Base-by-base conservation (phyloP, 2,329 filamentous ascomycete species). In the Aspergillus neoniger region DNA sequence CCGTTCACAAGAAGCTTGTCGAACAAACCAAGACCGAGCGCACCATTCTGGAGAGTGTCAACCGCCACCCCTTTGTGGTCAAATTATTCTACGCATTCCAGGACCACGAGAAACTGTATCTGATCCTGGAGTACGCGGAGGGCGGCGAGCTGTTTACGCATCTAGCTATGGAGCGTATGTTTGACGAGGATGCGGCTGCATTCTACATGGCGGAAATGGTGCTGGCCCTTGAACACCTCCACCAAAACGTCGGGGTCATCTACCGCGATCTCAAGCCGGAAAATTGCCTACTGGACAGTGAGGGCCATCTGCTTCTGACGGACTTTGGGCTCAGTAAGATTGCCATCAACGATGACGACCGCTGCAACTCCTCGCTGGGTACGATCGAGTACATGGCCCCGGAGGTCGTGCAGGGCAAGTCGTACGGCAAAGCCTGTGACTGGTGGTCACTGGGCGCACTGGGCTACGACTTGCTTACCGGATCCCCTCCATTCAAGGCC, bases 201-300 rank as follows among this genome's bases (percentile, higher is more conserved):
- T 99, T 98, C 77, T 99, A 99, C 83, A 96, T 98, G 91, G 96
- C 92, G 0, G 93, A 99, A 79, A 96, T 99, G 88, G 88, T 96
- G 4, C 86, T 99, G 23, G 96, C 95, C 30, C 85, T 99, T 50
- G 91, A 94, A 39, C 93, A 99, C 76, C 85, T 99, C 25, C 95
- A 99, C 79, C 88, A 91, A 68, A 92, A 90, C 64, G 87, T 98
- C 21, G 94, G 95, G 15, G 93, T 99, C 53, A 89, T 99, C 65
- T 99, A 99, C 78, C 91, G 95, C 63, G 95, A 99, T 73, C 83
- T 99, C 61, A 99, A 99, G 81, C 95, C 95, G 0, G 95, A 99
- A 77, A 99, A 99, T 76, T 98, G 94, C 72, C 88, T 99, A 23
- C 82, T 99, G 9, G 95, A 99, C 74, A 81, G 89, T 2, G 89